Conservation (phyloP, 129 eudicot species). For the Mikania micrantha region DNA sequence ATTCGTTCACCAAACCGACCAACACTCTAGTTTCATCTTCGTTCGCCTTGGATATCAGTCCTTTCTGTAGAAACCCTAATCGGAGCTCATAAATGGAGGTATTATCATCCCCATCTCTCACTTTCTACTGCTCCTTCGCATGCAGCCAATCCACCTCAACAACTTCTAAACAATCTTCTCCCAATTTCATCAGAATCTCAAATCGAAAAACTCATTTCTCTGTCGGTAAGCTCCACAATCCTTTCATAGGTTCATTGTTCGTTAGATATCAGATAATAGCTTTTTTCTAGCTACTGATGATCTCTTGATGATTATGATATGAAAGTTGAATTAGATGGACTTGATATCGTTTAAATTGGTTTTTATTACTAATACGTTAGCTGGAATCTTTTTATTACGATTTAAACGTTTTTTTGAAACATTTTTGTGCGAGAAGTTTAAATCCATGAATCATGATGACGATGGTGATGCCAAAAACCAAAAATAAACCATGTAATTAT, state of each 20-base stretch:
- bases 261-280: neutral
- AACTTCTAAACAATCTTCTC: slow-evolving; percentile 18
- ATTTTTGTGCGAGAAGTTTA: neutral
- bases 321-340: neutral
- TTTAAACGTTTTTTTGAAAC: neutral
- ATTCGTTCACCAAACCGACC: no score
- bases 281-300: neutral
- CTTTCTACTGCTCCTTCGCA: slow-evolving; percentile 17
- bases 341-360: neutral
- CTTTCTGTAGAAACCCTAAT: slow-evolving; percentile 1
- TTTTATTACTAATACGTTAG: neutral
- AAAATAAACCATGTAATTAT: neutral
- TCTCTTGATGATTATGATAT: neutral
- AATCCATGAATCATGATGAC: neutral
- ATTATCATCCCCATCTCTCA: slow-evolving; percentile 24
- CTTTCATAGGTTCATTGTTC: slow-evolving; percentile 1
- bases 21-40: no score
- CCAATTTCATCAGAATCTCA: slow-evolving; percentile 19
- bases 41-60: neutral
- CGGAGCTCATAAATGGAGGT: slow-evolving; percentile 32
- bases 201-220: slow-evolving; percentile 7
- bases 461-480: neutral
- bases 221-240: slow-evolving; percentile 10
- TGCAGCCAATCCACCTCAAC: slow-evolving; percentile 15
- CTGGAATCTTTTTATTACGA: neutral